A percentile compares a stretch with the other conserved stretches of the same genome.
Conservation (phyloP, 257 asterid genomes). For the Gynochthodes officinalis region DNA sequence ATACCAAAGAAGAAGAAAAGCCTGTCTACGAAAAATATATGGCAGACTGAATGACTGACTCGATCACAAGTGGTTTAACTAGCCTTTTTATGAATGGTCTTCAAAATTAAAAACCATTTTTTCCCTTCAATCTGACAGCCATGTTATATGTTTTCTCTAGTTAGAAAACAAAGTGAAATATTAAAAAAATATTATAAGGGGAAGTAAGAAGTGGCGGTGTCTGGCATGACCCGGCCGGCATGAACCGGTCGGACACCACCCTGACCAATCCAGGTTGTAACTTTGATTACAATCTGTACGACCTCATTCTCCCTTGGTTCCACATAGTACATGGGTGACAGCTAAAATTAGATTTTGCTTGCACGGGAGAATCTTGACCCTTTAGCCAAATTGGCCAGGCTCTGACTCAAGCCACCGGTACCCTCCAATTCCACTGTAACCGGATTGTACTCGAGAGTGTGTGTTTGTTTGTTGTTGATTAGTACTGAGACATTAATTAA, state of each 20-base stretch:
- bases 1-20: slow-evolving; percentile 10
- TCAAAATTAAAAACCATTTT: neutral
- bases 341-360: slow-evolving; percentile 35
- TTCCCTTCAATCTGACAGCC: slow-evolving; percentile 25
- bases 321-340: slow-evolving; percentile 36
- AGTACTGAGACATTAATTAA: slow-evolving; percentile 9
- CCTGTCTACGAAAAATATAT: slow-evolving; percentile 22
- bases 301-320: slow-evolving; percentile 33
- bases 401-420: neutral
- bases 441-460: slow-evolving; percentile 16
- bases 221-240: slow-evolving; percentile 34
- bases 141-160: slow-evolving; percentile 16
- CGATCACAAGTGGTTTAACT: neutral
- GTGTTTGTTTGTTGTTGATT: slow-evolving; percentile 8
- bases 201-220: slow-evolving; percentile 12
- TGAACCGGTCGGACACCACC: slow-evolving; percentile 49
- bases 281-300: slow-evolving; percentile 34
- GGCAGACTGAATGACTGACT: neutral
- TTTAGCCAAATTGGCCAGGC: slow-evolving; percentile 6
- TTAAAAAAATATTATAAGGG: slow-evolving; percentile 8
- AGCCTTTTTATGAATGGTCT: slow-evolving; percentile 6
- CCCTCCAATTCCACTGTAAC: slow-evolving; percentile 5
- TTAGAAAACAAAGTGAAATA: neutral
- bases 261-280: slow-evolving; percentile 56
- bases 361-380: slow-evolving; percentile 41